phyloP scores from a whole-genome alignment of 345 rosid species.

The Hibiscus syriacus region DNA sequence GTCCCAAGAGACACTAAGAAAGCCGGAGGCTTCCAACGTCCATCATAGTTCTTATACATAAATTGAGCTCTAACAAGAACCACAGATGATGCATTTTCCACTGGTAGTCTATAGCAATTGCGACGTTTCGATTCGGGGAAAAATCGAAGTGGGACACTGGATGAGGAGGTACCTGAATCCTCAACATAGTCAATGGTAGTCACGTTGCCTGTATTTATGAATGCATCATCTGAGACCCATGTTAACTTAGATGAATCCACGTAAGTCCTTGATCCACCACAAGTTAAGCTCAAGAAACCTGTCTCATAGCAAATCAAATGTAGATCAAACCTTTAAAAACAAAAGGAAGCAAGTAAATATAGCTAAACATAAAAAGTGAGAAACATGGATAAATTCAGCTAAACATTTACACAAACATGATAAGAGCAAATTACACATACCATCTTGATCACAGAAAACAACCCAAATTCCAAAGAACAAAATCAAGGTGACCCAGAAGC shows the following conservation, averaged over 20 bases:
- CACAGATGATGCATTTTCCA: conserved; percentile 42
- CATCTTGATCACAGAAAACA: conserved; percentile 52
- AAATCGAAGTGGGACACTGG: conserved; percentile 39
- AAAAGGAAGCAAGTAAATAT: neutral
- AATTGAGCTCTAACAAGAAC: conserved; percentile 71
- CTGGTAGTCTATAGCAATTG: conserved; percentile 55
- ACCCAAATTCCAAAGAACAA: conserved; percentile 30
- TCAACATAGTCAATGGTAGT: conserved; percentile 3
- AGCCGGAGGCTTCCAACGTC: conserved; percentile 51
- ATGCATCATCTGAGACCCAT: conserved; percentile 56
- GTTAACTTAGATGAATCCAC: conserved; percentile 45
- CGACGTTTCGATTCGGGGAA: conserved; percentile 47
- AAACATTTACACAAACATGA: neutral
- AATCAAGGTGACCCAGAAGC: conserved; percentile 35
- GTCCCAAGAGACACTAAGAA: conserved; percentile 69
- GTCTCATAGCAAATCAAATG: conserved; percentile 12
- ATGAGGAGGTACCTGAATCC: conserved; percentile 5
- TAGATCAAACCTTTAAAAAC: neutral
- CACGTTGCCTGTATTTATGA: conserved; percentile 52
- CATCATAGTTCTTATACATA: conserved; percentile 70
- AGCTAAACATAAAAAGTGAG: neutral
- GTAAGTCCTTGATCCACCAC: conserved; percentile 53
- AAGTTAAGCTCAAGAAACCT: conserved; percentile 84
- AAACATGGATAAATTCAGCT: neutral
- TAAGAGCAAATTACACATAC: conserved; percentile 26